Evolutionary conservation across 331 rosid genomes (phyloP).

Genomic region (Pyracantha coccinea): DNA sequence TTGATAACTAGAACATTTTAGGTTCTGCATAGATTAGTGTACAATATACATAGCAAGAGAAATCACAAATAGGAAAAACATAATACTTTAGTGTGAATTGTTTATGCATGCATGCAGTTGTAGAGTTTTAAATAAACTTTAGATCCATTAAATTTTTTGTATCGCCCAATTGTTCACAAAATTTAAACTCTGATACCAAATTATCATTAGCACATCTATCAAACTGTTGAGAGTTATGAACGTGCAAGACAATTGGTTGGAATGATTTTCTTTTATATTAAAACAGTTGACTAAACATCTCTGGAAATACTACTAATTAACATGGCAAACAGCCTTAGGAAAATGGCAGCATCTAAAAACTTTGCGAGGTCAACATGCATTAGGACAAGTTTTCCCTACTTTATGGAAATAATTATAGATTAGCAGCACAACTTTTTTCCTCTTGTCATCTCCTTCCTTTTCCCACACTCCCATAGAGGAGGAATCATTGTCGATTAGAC

Average conservation of each 20-base stretch:
- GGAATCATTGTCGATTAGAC: conserved; percentile 31
- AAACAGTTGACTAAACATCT: conserved; percentile 49
- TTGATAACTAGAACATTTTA: not conserved
- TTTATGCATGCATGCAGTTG: not conserved
- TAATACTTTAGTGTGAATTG: too few relatives aligned
- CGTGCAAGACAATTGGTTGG: too few relatives aligned
- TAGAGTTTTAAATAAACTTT: too few relatives aligned
- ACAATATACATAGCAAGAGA: too few relatives aligned
- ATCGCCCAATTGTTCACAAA: too few relatives aligned
- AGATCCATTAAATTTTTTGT: not conserved
- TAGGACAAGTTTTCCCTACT: conserved; percentile 28
- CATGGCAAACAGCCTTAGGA: conserved; percentile 22
- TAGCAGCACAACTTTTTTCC: conserved; percentile 18
- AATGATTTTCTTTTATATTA: conserved; percentile 12
- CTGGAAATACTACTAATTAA: conserved; percentile 5
- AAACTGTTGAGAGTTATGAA: too few relatives aligned
- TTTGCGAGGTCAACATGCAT: conserved; percentile 33
- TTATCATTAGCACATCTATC: not conserved
- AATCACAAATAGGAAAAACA: too few relatives aligned
- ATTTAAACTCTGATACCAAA: not conserved
- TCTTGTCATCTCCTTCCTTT: conserved; percentile 59
- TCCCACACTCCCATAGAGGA: conserved; percentile 34
- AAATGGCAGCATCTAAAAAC: conserved; percentile 42
- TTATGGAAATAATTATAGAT: conserved; percentile 33
- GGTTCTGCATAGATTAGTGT: not conserved